Conservation (phyloP, 1,284 basidiomycete species). For the Ceraceosorus bombacis region DNA sequence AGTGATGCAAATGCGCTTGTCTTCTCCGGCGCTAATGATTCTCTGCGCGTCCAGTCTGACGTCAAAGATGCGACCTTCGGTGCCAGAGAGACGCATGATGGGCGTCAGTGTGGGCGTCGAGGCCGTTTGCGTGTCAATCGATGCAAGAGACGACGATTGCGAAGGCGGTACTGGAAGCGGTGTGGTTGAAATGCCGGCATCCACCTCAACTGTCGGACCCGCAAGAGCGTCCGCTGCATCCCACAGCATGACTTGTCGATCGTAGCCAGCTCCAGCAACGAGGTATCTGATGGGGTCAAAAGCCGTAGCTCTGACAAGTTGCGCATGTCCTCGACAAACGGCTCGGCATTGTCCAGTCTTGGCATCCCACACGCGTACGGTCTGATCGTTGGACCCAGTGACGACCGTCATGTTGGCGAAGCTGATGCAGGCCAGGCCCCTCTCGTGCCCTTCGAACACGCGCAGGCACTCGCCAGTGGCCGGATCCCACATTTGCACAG, state of each 20-base stretch:
- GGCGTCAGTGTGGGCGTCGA: constrained; percentile 4
- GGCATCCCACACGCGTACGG: constrained; percentile 36
- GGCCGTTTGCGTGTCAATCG: constrained; percentile 11
- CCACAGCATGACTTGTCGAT: constrained; percentile 30
- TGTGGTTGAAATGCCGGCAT: neutral
- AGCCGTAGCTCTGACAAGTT: constrained; percentile 27
- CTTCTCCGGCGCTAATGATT: constrained; percentile 32
- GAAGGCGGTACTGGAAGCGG: neutral
- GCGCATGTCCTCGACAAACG: constrained; percentile 20
- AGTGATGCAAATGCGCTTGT: constrained; percentile 26
- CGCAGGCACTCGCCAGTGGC: constrained; percentile 19
- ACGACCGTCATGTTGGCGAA: constrained; percentile 23
- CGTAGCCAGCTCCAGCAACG: constrained; percentile 32
- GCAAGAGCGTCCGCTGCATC: constrained; percentile 11
- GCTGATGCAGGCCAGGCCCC: constrained; percentile 34
- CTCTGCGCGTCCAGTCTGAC: constrained; percentile 27
- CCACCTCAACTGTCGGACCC: neutral
- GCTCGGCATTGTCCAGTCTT: constrained; percentile 19
- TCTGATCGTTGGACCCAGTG: constrained; percentile 29
- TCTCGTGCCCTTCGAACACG: constrained; percentile 23
- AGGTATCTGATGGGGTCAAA: constrained; percentile 18
- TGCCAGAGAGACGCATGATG: neutral
- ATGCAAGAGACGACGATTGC: too few relatives aligned
- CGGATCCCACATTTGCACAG: constrained; percentile 30
- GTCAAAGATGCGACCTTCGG: constrained; percentile 19